Evolutionary conservation across 2,329 filamentous ascomycete genomes (phyloP).

Genomic region (Colletotrichum gloeosporioides): DNA sequence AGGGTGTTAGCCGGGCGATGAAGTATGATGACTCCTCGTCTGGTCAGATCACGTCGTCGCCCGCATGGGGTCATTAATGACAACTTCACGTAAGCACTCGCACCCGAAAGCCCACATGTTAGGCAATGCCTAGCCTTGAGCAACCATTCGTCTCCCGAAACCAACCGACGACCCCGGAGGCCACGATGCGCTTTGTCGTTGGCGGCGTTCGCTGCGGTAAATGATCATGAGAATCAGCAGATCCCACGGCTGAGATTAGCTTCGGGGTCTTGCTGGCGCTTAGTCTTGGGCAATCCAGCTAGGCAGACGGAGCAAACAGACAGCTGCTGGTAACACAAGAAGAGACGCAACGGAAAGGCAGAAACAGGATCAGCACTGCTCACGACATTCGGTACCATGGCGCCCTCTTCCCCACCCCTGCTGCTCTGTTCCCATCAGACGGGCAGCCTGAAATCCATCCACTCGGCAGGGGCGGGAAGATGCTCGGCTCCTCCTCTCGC

Average conservation of each 20-base stretch:
- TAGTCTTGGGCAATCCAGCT: not conserved
- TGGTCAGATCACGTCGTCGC: constrained; percentile 11
- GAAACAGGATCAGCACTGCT: constrained; percentile 19
- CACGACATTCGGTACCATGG: constrained; percentile 14
- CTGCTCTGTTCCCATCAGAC: constrained; percentile 18
- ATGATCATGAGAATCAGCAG: not conserved
- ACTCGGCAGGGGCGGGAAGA: constrained; percentile 23
- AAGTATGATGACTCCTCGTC: constrained; percentile 4
- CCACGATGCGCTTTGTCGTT: not conserved
- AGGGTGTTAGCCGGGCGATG: constrained; percentile 13
- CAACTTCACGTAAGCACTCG: constrained; percentile 17
- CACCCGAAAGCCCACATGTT: not conserved
- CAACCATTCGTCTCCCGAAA: not conserved
- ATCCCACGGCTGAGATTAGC: not conserved
- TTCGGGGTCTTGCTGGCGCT: not conserved
- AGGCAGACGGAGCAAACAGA: constrained; percentile 5
- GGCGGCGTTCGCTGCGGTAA: not conserved
- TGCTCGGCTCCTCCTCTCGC: constrained; percentile 24
- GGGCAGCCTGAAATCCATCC: constrained; percentile 21
- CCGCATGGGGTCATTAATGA: constrained; percentile 17
- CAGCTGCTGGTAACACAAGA: constrained; percentile 14
- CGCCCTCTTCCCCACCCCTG: constrained; percentile 5
- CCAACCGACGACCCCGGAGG: not conserved
- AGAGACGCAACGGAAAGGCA: not conserved
- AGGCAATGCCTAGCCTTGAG: not conserved